A percentile compares a stretch with the other conserved stretches of the same genome.
phyloP scores from a whole-genome alignment of 257 asterid species.

The Eustoma russellianum region DNA sequence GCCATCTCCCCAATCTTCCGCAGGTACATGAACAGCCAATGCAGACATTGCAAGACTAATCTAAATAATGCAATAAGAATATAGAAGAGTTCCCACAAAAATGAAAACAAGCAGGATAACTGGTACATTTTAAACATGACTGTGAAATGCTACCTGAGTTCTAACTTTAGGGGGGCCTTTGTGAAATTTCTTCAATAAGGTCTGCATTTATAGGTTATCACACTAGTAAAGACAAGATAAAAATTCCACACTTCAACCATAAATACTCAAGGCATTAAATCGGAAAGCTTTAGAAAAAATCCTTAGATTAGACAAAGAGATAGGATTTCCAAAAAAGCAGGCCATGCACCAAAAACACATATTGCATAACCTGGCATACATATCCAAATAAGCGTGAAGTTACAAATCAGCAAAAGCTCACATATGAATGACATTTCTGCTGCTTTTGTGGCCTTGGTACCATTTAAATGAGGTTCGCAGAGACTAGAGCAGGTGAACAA shows the following conservation, averaged over 20 bases:
- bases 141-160: conserved; percentile 65
- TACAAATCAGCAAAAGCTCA: too few relatives aligned
- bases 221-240: conserved; percentile 11
- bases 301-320: neutral
- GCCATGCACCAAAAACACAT: neutral
- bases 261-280: neutral
- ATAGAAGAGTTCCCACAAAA: conserved; percentile 26
- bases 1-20: conserved; percentile 94
- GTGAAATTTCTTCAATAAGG: conserved; percentile 80
- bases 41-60: conserved; percentile 99
- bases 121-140: conserved; percentile 13
- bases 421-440: too few relatives aligned
- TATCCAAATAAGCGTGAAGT: neutral
- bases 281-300: neutral
- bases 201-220: conserved; percentile 43
- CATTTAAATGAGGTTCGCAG: too few relatives aligned
- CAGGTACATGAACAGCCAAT: conserved; percentile 93
- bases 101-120: neutral
- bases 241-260: neutral
- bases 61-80: conserved; percentile 41
- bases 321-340: neutral
- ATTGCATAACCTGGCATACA: neutral
- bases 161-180: conserved; percentile 92
- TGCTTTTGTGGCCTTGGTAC: too few relatives aligned
- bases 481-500: too few relatives aligned